Base-by-base conservation (phyloP, 164 flowering plant species). In the Stephania cephalantha region DNA sequence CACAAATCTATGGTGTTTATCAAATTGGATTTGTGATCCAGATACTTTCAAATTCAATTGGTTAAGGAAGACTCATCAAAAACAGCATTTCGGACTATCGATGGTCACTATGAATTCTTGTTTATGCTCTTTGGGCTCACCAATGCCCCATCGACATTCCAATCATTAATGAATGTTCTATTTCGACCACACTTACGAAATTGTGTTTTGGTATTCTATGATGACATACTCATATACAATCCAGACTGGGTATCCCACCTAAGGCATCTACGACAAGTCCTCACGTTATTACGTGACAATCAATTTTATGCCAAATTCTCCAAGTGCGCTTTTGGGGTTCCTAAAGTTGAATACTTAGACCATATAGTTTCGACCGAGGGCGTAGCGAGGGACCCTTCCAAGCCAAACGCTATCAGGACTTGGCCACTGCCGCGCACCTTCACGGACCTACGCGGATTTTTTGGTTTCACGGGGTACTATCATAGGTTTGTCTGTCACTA, bases 381-480 rank as follows among this genome's bases (percentile, higher is more conserved):
- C 17, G 71, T 69, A 15, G 46, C 18, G 12, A 52, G 5, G 6
- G 71, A 69, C 6, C 71, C 0, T 4, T 46, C 15, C 5, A 69
- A 68, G 20, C 15, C 45, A 15, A 1, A 35, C 0, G 18, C 2
- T 52, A 44, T 44, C 2, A 0, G 3, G 3, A 20, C 1, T 35
- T 69, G 71, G 50, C 71, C 71, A 18, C 15, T 1, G 50, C 71
- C 71, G 9, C 4, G 15, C 7, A 12, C 13, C 18, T n/a, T 69
- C 6, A 69, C 42, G 20, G 3, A 13, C 50, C 4, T 69, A 13
- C 1, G 50, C 1, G 71, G 50, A 69, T 42, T 1, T 7, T 44
- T 69, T n/a, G 50, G 71, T 5, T 44, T 69, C 4, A 69, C 71
- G 17, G 71, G 50, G 46, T 69, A 68, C 44, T 69, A 35, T 15